phyloP scores from a whole-genome alignment of 2,329 filamentous ascomycete genomes.

The Xylaria sp. region DNA sequence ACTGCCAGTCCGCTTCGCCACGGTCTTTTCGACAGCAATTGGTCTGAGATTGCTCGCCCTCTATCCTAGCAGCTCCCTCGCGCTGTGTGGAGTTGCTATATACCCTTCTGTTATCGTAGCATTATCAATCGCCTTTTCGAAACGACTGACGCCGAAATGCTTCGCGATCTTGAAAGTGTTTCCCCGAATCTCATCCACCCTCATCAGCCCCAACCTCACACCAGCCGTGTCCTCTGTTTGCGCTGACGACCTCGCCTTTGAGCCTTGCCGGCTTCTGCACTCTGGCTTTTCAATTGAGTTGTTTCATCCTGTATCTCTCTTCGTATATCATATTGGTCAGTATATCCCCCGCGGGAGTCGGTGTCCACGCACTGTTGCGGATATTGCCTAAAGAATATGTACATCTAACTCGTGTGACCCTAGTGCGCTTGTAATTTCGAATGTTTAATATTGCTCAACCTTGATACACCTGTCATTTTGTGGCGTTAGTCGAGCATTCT shows the following conservation, averaged over 20 bases:
- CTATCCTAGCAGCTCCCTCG: conserved; percentile 40
- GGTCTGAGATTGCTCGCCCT: conserved; percentile 38
- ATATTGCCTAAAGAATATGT: conserved; percentile 34
- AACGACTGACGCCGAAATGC: conserved; percentile 51
- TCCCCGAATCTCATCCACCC: conserved; percentile 41
- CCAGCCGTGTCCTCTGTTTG: conserved; percentile 40
- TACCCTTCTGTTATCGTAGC: conserved; percentile 41
- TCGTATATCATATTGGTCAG: conserved; percentile 59
- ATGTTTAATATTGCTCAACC: conserved; percentile 48
- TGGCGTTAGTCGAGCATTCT: conserved; percentile 34
- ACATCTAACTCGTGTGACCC: conserved; percentile 42
- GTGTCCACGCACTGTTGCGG: conserved; percentile 31
- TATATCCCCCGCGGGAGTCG: conserved; percentile 48
- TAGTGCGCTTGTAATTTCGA: conserved; percentile 49
- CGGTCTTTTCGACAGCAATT: conserved; percentile 47
- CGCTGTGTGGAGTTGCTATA: conserved; percentile 44
- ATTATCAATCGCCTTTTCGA: conserved; percentile 38
- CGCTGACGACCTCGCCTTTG: conserved; percentile 17
- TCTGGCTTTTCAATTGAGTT: conserved; percentile 46
- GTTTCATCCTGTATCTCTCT: conserved; percentile 45
- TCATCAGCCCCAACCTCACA: conserved; percentile 35
- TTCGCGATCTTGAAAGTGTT: conserved; percentile 46
- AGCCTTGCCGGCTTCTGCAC: conserved; percentile 35
- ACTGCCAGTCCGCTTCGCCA: conserved; percentile 40
- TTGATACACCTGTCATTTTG: conserved; percentile 35